Conservation (phyloP, 1,139 yeast species). For the Geotrichum armillariae region DNA sequence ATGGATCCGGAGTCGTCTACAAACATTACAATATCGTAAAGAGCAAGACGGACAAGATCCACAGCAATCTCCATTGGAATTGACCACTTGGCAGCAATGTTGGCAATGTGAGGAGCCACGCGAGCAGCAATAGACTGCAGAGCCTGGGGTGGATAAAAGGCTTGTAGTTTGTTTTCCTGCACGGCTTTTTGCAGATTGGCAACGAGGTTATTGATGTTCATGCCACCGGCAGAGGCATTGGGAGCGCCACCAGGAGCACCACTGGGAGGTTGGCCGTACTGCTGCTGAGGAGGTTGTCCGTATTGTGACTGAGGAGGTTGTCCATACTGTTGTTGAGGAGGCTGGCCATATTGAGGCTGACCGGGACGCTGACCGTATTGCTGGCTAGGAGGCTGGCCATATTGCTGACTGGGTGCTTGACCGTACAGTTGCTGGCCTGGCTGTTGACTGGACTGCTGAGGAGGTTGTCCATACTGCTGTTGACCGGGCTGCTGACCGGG, state of each 20-base stretch:
- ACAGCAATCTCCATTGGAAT: slow-evolving; percentile 38
- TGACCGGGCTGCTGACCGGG: slow-evolving; percentile 11
- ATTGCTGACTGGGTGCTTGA: slow-evolving; percentile 22
- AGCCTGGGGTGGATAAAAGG: slow-evolving; percentile 37
- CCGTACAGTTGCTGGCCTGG: slow-evolving; percentile 17
- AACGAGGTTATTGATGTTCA: slow-evolving; percentile 23
- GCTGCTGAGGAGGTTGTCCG: slow-evolving; percentile 22
- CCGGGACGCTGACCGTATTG: slow-evolving; percentile 31
- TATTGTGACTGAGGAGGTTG: slow-evolving; percentile 16
- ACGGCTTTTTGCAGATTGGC: slow-evolving; percentile 33
- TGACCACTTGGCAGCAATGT: slow-evolving; percentile 33
- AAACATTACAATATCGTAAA: slow-evolving; percentile 38
- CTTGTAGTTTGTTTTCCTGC: slow-evolving; percentile 35
- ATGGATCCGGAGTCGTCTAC: slow-evolving; percentile 41
- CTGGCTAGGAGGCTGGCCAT: slow-evolving; percentile 21
- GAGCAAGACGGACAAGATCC: slow-evolving; percentile 36
- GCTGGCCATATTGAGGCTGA: slow-evolving; percentile 17
- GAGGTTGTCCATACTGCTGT: slow-evolving; percentile 15
- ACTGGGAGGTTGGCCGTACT: slow-evolving; percentile 25
- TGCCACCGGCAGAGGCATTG: slow-evolving; percentile 15
- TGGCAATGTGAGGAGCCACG: slow-evolving; percentile 31
- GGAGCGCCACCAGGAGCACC: slow-evolving; percentile 5
- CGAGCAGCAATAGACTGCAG: slow-evolving; percentile 35
- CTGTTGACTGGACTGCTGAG: slow-evolving; percentile 13
- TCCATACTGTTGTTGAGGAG: slow-evolving; percentile 18